Evolutionary conservation across 768 basidiomycete genomes (phyloP), one percentile per base, ranked within the genome.

Genomic region (Suillus alpinus): DNA sequence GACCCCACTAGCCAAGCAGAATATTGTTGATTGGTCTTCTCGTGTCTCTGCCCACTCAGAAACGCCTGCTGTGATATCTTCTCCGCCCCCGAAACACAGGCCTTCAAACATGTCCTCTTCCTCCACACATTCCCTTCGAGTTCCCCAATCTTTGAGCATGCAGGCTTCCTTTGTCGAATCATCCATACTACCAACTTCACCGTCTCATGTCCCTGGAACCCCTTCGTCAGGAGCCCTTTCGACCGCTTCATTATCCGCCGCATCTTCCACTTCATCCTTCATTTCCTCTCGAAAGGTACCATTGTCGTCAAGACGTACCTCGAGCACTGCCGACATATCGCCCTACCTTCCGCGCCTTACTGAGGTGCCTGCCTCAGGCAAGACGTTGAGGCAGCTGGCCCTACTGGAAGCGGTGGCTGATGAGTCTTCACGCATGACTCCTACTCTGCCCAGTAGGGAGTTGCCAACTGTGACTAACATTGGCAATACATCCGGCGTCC

Each of bases 321-420:
- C 86, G 40, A 80, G 80, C 40, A 81, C 82, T 23, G 82, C 86
- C 14, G 88, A 89, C 67, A 84, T 89, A 59, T 88, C 87, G 7
- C 87, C 89, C 0, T 90, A 91, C 69, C 74, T 90, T 56, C 76
- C 83, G 10, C 81, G 82, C 58, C 75, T 83, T 7, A 71, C 75
- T 29, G 86, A 83, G 62, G 74, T 84, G 10, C 81, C 85, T 8
- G 75, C 81, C 4, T 85, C 86, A 36, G 81, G 85, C 14, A 88
- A 86, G 69, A 83, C 81, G 59, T 71, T 90, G 71, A 85, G 85
- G 71, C 91, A 87, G 65, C 77, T 88, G 29, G 89, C 89, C 2
- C 76, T 92, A 61, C 76, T 91, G 12, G 89, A 92, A 69, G 78
- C 83, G 14, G 85, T 91, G 39, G 88, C 86, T 0, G 84, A 87